Evolutionary conservation across 805 yeast species (phyloP).

Genomic region (Peterozyma xylosa): DNA sequence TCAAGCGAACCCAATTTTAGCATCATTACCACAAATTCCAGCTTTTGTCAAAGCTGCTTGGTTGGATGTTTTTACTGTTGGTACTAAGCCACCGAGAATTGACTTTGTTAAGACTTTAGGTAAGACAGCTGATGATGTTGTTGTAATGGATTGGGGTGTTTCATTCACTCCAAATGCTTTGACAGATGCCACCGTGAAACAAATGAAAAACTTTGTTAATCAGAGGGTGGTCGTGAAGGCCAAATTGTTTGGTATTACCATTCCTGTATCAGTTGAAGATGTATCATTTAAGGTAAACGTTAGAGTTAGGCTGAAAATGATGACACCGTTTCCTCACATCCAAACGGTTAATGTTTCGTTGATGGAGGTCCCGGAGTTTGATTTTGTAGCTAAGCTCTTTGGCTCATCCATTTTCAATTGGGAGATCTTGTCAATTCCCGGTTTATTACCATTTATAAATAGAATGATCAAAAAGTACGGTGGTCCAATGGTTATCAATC

Average conservation of each 20-base stretch:
- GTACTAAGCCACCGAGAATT: conserved; percentile 92
- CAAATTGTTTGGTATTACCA: conserved; percentile 70
- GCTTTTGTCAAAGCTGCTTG: conserved; percentile 76
- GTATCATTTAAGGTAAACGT: conserved; percentile 68
- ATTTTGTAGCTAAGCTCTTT: conserved; percentile 65
- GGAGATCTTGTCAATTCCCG: conserved; percentile 85
- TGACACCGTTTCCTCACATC: conserved; percentile 85
- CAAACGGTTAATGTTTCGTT: conserved; percentile 85
- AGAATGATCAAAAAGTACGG: conserved; percentile 79
- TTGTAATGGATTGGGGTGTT: conserved; percentile 96
- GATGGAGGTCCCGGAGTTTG: conserved; percentile 82
- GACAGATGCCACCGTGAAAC: conserved; percentile 80
- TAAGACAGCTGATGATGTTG: conserved; percentile 86
- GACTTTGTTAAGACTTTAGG: conserved; percentile 85
- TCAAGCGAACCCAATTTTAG: conserved; percentile 77
- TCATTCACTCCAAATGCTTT: conserved; percentile 89
- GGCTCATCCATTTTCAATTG: conserved; percentile 83
- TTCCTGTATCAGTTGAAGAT: conserved; percentile 77
- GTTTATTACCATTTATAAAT: conserved; percentile 72
- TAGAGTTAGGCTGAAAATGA: conserved; percentile 83
- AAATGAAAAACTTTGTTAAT: conserved; percentile 75
- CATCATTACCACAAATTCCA: conserved; percentile 68
- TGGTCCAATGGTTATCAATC: conserved; percentile 84
- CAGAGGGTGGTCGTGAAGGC: conserved; percentile 74
- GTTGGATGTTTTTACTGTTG: conserved; percentile 84